Base-by-base conservation (phyloP, 352 stramenopile genomes). In the Pythium guiyangense region DNA sequence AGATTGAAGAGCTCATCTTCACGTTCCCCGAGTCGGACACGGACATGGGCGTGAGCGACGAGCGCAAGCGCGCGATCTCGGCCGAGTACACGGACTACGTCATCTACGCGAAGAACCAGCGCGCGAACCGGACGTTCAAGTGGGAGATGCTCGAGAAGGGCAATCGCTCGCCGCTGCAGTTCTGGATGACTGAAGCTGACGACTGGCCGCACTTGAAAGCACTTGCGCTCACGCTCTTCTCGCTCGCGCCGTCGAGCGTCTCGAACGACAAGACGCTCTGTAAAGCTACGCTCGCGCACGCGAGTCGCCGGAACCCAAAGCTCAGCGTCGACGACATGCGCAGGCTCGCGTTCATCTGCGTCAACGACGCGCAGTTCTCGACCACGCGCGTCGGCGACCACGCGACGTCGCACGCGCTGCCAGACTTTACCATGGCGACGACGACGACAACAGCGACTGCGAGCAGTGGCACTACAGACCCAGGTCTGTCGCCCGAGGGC, bases 81-180 rank as follows among this genome's bases (percentile, higher is more conserved):
- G 69, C 74, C 2, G 83, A 93, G 52, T 93, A 91, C 64, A 81
- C 68, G 6, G 80, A 90, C 48, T 93, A 91, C 39, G 79, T 91
- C 20, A 80, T 86, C 29, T 91, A 89, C 59, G 80, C 83, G 49
- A 93, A 90, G 65, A 90, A 84, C 58, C 80, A 93, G 59, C 77
- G 80, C 49, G 75, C 74, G 31, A 92, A 86, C 47, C 73, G 81
- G 39, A 90, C 80, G 34, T 90, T 88, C 70, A 90, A 90, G 67
- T 91, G 80, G 78, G 83, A 93, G 54, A 88, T 90, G 83, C 66
- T 90, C 27, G 80, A 93, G 51, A 93, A 93, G 50, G 78, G 80
- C 34, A 88, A 79, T 26, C 74, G 80, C 4, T 85, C 80, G 22
- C 83, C 83, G 17, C 63, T 92, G 60, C 78, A 93, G 50, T 93